Conservation (phyloP, 768 basidiomycete genomes). For the Lentinula detonsa region DNA sequence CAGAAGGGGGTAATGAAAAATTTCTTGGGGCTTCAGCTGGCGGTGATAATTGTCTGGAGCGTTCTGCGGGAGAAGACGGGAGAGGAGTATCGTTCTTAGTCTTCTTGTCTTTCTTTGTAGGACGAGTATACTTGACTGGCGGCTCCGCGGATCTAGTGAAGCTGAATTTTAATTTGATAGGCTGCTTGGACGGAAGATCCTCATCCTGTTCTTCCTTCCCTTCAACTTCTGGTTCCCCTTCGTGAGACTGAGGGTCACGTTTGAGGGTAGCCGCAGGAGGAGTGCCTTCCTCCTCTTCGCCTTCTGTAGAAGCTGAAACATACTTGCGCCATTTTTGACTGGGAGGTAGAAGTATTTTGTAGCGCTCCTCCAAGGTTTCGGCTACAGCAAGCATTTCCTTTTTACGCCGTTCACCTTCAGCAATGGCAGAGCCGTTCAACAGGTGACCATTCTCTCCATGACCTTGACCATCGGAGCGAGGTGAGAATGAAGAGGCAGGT, state of each 20-base stretch:
- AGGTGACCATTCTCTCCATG: conserved; percentile 23
- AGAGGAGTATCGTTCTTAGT: background rate
- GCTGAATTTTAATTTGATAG: background rate
- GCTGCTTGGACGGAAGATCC: background rate
- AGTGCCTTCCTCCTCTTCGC: background rate
- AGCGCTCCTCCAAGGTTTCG: conserved; percentile 60
- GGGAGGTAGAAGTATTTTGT: conserved; percentile 66
- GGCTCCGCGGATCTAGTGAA: background rate
- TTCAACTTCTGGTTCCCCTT: conserved; percentile 1
- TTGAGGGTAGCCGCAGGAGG: background rate
- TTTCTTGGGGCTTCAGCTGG: background rate
- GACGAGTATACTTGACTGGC: background rate
- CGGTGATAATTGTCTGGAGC: background rate
- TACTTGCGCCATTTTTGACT: conserved; percentile 30
- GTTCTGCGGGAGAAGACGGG: background rate
- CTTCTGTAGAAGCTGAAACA: background rate
- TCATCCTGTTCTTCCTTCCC: background rate
- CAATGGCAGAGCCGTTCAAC: conserved; percentile 30
- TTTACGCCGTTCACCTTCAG: conserved; percentile 71
- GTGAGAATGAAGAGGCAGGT: conserved; percentile 54
- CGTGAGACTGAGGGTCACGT: background rate
- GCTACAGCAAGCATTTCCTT: conserved; percentile 73
- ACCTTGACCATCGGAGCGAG: conserved; percentile 19
- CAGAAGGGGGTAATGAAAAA: conserved; percentile 2
- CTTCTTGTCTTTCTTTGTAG: background rate